Base-by-base conservation (phyloP, 1,284 basidiomycete genomes). In the Malassezia obtusa region DNA sequence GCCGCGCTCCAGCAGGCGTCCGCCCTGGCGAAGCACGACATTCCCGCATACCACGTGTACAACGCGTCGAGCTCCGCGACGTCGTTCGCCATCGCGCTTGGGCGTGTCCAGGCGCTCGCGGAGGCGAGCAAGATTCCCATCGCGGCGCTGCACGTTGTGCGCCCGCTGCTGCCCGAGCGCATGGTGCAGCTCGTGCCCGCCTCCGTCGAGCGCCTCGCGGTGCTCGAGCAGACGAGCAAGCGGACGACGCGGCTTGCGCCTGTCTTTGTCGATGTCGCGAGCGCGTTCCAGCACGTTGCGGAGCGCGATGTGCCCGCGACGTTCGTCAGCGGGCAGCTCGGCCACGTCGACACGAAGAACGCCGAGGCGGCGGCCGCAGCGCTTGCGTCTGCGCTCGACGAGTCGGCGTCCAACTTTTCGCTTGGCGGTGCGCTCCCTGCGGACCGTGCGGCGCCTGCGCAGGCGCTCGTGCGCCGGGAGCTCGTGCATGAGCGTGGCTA, bases 401-500 rank as follows among this genome's bases (percentile, higher is more conserved):
- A 59, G 28, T 45, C 52, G 35, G 41, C 59, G 58, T 66, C 72
- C 37, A 40, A 40, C 26, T 62, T 70, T 44, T 54, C 67, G 22
- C 64, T 78, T 15, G 75, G 76, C 37, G 50, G 65, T n/a, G 73
- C 76, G 11, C 55, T 75, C 31, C 51, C 71, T 3, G 57, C 71
- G 33, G 49, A 69, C 22, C 59, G 72, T 36, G 57, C 68, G 25
- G 67, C 78, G 9, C 83, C 83, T 22, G n/a, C 32, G 26, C 24
- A 31, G 15, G 41, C 40, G 4, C 28, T 45, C 8, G 41, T 32
- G 7, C 43, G 33, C 28, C 46, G 49, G 52, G 44, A 88, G 33
- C 89, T 90, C 28, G 84, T 84, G 70, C 88, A 95, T 74, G 92
- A 98, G 77, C 78, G 82, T 12, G 85, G 89, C 5, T 98, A 98